These are phyloP conservation scores for Pythium brassicae DNA, from an alignment of 352 stramenopile species.

Conservation along the genomic window DNA sequence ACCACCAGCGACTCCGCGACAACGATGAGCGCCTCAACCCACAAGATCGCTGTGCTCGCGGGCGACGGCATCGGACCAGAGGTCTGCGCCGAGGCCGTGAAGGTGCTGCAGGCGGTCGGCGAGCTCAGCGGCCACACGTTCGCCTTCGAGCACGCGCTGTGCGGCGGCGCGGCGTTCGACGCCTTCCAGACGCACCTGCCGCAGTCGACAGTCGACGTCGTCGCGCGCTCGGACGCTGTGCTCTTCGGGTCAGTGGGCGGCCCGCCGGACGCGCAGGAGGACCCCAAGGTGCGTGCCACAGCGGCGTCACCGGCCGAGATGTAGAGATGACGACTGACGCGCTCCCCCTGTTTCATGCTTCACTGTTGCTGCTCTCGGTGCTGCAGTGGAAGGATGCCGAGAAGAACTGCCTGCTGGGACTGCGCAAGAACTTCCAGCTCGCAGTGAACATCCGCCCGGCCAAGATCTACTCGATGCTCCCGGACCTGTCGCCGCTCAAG, in stretches of 20 bases:
- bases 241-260: constrained; percentile 97
- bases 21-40: constrained; percentile 37
- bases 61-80: constrained; percentile 99
- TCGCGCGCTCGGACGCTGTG: constrained; percentile 86
- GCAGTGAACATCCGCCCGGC: constrained; percentile 98
- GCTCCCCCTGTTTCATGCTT: too few species aligned
- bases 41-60: constrained; percentile 94
- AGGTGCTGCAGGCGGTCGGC: constrained; percentile 83
- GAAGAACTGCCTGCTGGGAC: constrained; percentile 96
- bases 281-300: constrained; percentile 52
- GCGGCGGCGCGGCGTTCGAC: constrained; percentile 95
- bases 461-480: constrained; percentile 97
- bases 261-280: constrained; percentile 88
- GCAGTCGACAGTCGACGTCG: constrained; percentile 92
- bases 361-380: too few species aligned
- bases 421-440: constrained; percentile 97
- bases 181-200: constrained; percentile 90
- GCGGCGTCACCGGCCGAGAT: too few species aligned
- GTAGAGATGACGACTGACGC: too few species aligned
- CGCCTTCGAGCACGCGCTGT: constrained; percentile 92
- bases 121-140: constrained; percentile 89
- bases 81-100: constrained; percentile 94
- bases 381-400: constrained; percentile 81
- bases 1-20: background rate
- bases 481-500: constrained; percentile 97